Conservation (phyloP, 192 early-diverging fungal species). For the Rhizophagus clarus region DNA sequence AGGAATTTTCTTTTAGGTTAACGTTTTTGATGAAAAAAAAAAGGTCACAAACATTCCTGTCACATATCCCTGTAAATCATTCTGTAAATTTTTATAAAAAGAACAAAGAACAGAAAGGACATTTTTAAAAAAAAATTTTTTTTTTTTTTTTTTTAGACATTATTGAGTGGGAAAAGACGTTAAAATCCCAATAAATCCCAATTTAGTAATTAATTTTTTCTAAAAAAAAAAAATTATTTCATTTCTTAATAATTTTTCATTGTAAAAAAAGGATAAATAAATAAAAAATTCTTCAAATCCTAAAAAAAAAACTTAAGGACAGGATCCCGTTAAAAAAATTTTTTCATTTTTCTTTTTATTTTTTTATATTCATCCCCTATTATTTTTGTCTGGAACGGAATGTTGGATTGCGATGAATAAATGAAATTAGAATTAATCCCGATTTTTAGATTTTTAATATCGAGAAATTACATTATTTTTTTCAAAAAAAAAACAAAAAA, state of each 20-base stretch:
- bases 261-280: background rate
- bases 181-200: no score
- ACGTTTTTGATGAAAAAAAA: background rate
- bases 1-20: background rate
- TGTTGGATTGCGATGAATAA: background rate
- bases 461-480: background rate
- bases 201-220: background rate
- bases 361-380: no score
- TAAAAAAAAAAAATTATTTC: no score
- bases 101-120: no score
- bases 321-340: background rate
- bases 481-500: background rate
- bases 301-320: background rate
- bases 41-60: no score
- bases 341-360: background rate
- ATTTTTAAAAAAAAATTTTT: no score
- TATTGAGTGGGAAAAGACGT: background rate
- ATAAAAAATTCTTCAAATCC: background rate
- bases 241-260: no score
- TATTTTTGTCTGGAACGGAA: background rate
- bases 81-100: background rate
- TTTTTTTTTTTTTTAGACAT: no score
- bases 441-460: no score
- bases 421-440: background rate
- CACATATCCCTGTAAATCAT: background rate